Conservation (phyloP, 345 rosid species). For the Salix exigua region DNA sequence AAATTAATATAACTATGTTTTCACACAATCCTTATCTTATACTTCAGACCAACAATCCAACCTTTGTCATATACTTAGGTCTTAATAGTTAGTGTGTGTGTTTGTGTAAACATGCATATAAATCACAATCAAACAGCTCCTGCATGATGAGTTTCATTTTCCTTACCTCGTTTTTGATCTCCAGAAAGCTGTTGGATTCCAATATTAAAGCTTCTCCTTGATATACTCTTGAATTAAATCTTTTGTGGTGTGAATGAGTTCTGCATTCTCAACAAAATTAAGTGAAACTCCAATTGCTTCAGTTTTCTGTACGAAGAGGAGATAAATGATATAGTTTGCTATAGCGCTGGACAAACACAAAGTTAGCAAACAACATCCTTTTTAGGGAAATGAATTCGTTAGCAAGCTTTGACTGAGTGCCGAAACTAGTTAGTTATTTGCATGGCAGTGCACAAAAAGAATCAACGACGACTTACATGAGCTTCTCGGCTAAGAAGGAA, state of each 20-base stretch:
- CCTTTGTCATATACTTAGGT: no score
- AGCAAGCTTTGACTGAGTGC: neutral
- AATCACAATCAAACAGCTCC: neutral
- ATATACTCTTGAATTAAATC: neutral
- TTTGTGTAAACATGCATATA: neutral
- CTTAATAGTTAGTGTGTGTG: no score
- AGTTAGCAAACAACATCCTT: neutral
- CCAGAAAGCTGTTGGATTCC: neutral
- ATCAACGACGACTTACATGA: conserved; percentile 22
- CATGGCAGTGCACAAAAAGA: conserved; percentile 28
- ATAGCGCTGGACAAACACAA: neutral
- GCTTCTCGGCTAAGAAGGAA: conserved; percentile 13
- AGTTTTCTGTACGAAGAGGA: neutral
- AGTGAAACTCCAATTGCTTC: neutral
- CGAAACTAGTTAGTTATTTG: conserved; percentile 8
- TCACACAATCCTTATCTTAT: no score
- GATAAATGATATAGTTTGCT: neutral
- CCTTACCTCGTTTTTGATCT: conserved; percentile 13
- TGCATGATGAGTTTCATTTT: neutral
- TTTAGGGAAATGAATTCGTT: no score
- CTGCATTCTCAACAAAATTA: conserved; percentile 5
- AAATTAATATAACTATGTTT: no score
- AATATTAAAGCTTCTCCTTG: neutral
- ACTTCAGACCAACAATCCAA: no score
- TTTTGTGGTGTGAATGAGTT: neutral